phyloP scores from a whole-genome alignment of 2,329 filamentous ascomycete genomes.

The Alternaria ethzedia region DNA sequence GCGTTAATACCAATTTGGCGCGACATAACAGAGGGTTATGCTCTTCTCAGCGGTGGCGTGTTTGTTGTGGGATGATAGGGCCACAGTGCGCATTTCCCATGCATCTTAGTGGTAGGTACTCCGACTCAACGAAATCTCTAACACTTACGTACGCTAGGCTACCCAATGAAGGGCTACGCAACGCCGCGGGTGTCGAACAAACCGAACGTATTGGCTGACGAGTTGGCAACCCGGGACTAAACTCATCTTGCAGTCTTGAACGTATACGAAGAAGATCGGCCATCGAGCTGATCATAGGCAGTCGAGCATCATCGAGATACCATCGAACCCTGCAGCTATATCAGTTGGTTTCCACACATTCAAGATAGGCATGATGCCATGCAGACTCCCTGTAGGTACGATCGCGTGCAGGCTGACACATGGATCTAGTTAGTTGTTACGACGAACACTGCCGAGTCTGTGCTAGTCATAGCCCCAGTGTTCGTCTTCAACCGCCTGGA shows the following conservation, averaged over 20 bases:
- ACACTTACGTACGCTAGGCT: background rate
- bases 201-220: background rate
- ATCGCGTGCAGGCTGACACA: background rate
- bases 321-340: background rate
- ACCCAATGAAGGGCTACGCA: background rate
- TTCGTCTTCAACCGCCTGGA: background rate
- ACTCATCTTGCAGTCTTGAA: background rate
- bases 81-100: background rate
- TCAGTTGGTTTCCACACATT: background rate
- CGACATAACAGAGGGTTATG: background rate
- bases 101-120: background rate
- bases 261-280: background rate
- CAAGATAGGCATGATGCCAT: background rate
- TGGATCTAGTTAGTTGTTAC: background rate
- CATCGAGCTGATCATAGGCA: background rate
- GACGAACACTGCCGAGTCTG: background rate
- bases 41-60: background rate
- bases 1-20: background rate
- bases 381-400: background rate
- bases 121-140: background rate
- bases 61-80: background rate
- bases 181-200: background rate
- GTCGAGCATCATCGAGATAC: background rate
- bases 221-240: background rate
- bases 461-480: background rate